Conservation (phyloP, 2,329 filamentous ascomycete species). For the Dothistroma pini region DNA sequence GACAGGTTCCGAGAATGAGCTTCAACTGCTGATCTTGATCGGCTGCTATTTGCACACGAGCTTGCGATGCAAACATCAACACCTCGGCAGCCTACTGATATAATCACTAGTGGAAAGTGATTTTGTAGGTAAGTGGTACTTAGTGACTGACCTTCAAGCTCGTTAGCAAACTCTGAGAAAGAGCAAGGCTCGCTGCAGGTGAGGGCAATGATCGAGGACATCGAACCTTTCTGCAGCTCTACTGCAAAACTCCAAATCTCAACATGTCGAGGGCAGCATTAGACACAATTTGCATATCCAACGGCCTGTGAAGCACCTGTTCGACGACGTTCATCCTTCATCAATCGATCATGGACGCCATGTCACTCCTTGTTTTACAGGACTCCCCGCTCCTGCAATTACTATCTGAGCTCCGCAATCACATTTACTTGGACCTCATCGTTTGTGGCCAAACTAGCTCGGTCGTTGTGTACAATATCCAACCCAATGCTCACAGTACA, state of each 20-base stretch:
- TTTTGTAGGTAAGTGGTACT: neutral
- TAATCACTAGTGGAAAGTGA: neutral
- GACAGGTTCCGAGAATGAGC: neutral
- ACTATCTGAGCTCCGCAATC: neutral
- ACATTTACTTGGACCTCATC: neutral
- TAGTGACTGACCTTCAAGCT: neutral
- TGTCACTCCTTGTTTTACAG: neutral
- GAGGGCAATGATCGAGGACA: too few species aligned
- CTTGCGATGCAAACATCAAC: neutral
- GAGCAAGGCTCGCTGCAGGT: neutral
- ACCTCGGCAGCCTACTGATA: neutral
- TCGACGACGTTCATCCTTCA: too few species aligned
- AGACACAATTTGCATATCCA: too few species aligned
- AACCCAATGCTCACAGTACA: neutral
- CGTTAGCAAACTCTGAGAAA: neutral
- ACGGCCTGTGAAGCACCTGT: too few species aligned
- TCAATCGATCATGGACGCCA: neutral
- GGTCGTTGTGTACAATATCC: neutral
- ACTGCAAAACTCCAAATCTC: neutral
- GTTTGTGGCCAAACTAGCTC: neutral
- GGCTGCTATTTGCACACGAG: neutral
- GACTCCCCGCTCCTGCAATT: neutral
- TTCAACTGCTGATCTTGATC: neutral
- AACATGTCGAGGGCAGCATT: too few species aligned
- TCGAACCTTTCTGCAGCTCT: neutral